Conservation (phyloP, 495 filamentous ascomycete genomes). For the Penicillium herquei region DNA sequence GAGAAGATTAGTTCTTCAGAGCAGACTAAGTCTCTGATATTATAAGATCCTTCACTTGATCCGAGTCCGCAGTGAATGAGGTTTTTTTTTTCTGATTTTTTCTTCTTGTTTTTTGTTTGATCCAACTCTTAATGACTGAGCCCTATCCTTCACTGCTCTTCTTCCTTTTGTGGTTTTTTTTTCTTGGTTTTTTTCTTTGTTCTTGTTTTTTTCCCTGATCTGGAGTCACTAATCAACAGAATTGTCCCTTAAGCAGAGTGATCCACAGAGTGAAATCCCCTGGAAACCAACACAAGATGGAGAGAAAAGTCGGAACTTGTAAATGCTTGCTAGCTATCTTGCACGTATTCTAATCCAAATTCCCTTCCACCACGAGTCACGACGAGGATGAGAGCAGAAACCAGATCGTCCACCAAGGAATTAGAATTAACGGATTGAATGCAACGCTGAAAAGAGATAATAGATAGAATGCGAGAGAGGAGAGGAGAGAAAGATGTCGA, state of each 20-base stretch:
- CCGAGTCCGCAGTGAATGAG: background rate
- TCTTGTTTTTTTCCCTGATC: slow-evolving; percentile 6
- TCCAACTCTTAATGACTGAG: too few species aligned
- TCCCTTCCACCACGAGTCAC: slow-evolving; percentile 11
- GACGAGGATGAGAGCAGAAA: background rate
- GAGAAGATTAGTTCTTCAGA: background rate
- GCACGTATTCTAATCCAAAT: slow-evolving; percentile 30
- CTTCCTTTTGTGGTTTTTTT: slow-evolving; percentile 15
- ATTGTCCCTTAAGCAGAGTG: slow-evolving; percentile 31
- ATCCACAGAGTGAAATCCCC: slow-evolving; percentile 22
- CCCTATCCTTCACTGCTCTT: background rate
- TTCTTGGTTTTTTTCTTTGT: slow-evolving; percentile 14
- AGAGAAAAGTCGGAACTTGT: slow-evolving; percentile 47
- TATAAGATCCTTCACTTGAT: slow-evolving; percentile 2
- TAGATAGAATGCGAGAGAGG: background rate
- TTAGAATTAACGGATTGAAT: slow-evolving; percentile 7
- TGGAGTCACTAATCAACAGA: slow-evolving; percentile 22
- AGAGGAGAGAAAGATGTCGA: slow-evolving; percentile 7
- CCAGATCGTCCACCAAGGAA: background rate
- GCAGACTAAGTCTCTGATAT: background rate
- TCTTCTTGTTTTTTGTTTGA: too few species aligned
- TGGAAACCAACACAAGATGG: slow-evolving; percentile 40
- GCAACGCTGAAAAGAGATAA: slow-evolving; percentile 13
- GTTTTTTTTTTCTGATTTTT: slow-evolving; percentile 13
- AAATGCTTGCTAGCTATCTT: slow-evolving; percentile 54